Evolutionary conservation across 2,329 filamentous ascomycete genomes (phyloP).

Genomic region (Trichophyton rubrum): DNA sequence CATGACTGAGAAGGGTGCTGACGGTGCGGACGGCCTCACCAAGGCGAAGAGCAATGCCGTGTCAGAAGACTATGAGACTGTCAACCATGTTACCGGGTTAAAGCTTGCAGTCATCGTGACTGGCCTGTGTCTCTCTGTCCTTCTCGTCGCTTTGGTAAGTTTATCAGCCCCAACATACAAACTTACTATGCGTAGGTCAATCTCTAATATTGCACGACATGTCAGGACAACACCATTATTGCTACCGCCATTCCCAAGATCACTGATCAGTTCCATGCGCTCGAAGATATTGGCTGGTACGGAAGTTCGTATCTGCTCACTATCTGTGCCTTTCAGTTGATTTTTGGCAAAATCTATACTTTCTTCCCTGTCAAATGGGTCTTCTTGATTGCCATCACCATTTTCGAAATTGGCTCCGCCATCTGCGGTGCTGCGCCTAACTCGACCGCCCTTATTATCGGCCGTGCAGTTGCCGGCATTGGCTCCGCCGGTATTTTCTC

Average conservation of each 20-base stretch:
- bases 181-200: neutral
- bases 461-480: slow-evolving; percentile 32
- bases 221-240: slow-evolving; percentile 33
- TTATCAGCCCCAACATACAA: neutral
- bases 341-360: slow-evolving; percentile 34
- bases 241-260: slow-evolving; percentile 38
- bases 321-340: slow-evolving; percentile 30
- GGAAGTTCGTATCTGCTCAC: slow-evolving; percentile 35
- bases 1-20: neutral
- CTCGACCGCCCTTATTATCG: slow-evolving; percentile 29
- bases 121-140: slow-evolving; percentile 12
- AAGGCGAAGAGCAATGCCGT: neutral
- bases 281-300: slow-evolving; percentile 39
- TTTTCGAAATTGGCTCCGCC: slow-evolving; percentile 34
- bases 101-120: slow-evolving; percentile 10
- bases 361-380: slow-evolving; percentile 35
- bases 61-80: slow-evolving; percentile 2
- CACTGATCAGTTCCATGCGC: slow-evolving; percentile 36
- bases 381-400: slow-evolving; percentile 26
- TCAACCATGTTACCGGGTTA: slow-evolving; percentile 9
- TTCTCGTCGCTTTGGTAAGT: slow-evolving; percentile 13
- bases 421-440: slow-evolving; percentile 29
- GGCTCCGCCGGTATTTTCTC: slow-evolving; percentile 29
- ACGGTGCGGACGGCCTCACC: neutral
- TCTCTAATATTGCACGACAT: neutral